Conservation (phyloP, 2,329 filamentous ascomycete species). For the Colletotrichum spaethianum region DNA sequence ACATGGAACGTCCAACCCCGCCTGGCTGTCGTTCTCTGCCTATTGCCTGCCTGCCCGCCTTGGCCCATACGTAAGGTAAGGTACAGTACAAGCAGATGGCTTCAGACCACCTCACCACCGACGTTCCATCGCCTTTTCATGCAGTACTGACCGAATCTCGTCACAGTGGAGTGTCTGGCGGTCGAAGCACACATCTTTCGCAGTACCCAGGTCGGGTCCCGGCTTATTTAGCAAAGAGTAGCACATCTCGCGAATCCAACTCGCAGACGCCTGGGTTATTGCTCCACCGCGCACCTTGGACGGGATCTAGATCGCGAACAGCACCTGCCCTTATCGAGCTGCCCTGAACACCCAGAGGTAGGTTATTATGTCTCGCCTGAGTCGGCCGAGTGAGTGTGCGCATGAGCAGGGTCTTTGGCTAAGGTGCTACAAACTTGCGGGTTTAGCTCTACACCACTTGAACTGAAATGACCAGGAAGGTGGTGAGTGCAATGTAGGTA, state of each 20-base stretch:
- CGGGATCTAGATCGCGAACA: background rate
- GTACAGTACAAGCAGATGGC: background rate
- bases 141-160: background rate
- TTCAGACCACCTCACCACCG: background rate
- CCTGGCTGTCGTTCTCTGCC: background rate
- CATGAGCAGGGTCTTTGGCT: background rate
- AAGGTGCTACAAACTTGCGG: background rate
- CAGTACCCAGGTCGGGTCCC: background rate
- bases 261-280: background rate
- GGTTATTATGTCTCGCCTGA: background rate
- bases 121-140: background rate
- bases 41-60: slow-evolving; percentile 3
- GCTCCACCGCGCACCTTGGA: background rate
- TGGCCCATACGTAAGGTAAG: background rate
- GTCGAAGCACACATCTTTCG: background rate
- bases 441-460: background rate
- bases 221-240: background rate
- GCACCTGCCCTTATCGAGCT: background rate
- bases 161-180: background rate
- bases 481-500: too few species aligned
- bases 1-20: background rate
- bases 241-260: background rate
- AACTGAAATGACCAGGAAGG: background rate
- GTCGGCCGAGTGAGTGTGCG: slow-evolving; percentile 1
- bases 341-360: background rate